Percentiles rank a stretch among this genome's conserved stretches.
Conservation (phyloP, 495 filamentous ascomycete species). For the Penicillium tannophilum region DNA sequence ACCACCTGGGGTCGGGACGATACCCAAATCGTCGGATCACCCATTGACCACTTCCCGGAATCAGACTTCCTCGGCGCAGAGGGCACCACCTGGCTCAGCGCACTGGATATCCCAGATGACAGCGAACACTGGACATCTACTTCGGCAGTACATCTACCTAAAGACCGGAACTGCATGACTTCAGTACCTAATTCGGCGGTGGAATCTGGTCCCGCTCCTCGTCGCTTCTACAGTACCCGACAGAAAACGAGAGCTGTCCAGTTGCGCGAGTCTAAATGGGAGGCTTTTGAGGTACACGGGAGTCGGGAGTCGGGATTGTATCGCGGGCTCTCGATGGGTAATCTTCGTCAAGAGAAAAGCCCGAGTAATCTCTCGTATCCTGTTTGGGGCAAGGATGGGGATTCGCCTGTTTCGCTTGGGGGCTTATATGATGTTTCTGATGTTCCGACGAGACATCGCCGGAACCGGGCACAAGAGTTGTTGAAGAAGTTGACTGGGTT, state of each 20-base stretch:
- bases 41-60: background rate
- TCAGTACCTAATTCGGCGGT: background rate
- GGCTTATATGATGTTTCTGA: constrained; percentile 11
- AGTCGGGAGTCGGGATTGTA: constrained; percentile 12
- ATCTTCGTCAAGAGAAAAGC: constrained; percentile 8
- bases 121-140: background rate
- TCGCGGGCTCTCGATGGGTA: constrained; percentile 9
- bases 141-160: too few species aligned
- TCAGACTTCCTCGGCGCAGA: constrained; percentile 16
- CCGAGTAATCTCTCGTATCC: constrained; percentile 7
- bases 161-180: background rate
- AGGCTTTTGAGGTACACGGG: background rate
- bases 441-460: constrained; percentile 2
- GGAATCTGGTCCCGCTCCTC: constrained; percentile 8
- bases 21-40: background rate
- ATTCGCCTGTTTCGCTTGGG: background rate
- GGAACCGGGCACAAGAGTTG: constrained; percentile 22
- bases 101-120: constrained; percentile 3
- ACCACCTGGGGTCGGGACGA: constrained; percentile 9
- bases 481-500: constrained; percentile 29
- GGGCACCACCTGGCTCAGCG: constrained; percentile 21
- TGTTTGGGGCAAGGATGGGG: background rate
- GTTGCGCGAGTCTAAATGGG: background rate
- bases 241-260: background rate
- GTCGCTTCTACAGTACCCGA: constrained; percentile 26